phyloP scores from a whole-genome alignment of 129 eudicot species.

The Logfia minima region DNA sequence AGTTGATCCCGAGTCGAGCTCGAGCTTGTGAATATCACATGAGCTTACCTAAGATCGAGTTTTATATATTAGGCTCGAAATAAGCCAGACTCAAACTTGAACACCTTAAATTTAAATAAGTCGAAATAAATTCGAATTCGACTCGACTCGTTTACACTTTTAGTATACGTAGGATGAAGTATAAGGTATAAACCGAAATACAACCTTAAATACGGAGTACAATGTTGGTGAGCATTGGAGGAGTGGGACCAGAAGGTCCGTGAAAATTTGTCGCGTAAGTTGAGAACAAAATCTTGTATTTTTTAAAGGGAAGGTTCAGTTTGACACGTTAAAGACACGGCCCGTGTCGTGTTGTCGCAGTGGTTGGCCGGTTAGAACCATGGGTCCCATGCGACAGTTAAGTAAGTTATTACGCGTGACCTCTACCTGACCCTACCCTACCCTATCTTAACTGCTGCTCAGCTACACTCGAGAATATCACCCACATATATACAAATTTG shows the following conservation, averaged over 20 bases:
- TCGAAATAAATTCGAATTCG: too few relatives aligned
- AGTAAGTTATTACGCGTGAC: slow-evolving; percentile 46
- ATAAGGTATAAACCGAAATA: too few relatives aligned
- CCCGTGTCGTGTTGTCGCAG: slow-evolving; percentile 34
- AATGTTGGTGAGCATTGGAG: not conserved
- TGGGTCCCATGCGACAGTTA: slow-evolving; percentile 46
- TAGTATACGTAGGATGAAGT: too few relatives aligned
- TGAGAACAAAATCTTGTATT: slow-evolving; percentile 26
- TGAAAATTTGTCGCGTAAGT: slow-evolving; percentile 34
- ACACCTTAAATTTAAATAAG: too few relatives aligned
- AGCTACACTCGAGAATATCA: not conserved
- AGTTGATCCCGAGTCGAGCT: too few relatives aligned
- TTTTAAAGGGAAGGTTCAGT: slow-evolving; percentile 20
- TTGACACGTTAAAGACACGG: slow-evolving; percentile 41
- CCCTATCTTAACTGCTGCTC: slow-evolving; percentile 39
- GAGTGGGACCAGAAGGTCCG: slow-evolving; percentile 25
- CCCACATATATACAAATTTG: not conserved
- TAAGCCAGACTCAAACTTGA: too few relatives aligned
- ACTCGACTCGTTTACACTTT: too few relatives aligned
- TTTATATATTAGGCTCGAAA: too few relatives aligned
- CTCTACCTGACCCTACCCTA: slow-evolving; percentile 25
- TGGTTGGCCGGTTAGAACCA: slow-evolving; percentile 36
- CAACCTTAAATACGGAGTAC: too few relatives aligned
- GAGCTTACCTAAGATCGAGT: too few relatives aligned
- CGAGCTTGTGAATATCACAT: too few relatives aligned